Evolutionary conservation across 768 basidiomycete species (phyloP), one percentile per base, ranked within the genome.

Genomic region (Dioszegia aurantiaca): DNA sequence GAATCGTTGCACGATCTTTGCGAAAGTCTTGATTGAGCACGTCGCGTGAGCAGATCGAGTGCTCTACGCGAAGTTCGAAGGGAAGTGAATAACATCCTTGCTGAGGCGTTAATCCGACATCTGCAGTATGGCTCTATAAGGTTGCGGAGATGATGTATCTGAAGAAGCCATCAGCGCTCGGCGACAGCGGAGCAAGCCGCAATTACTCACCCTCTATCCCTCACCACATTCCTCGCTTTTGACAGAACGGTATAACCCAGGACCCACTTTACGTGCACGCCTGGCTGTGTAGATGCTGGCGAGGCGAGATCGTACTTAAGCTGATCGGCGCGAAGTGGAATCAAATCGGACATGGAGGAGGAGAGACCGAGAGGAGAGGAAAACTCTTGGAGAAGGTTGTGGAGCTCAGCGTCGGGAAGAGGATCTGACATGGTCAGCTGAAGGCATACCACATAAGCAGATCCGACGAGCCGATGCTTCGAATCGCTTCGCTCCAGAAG

Each of bases 341-440:
- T 69, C 10, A 58, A 44, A 17, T 27, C 21, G 23, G 49, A 42
- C n/a, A 60, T 28, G 16, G 30, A 56, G 12, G 53, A 60, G 30
- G 36, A 27, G 36, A 26, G 56, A 6, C 14, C 9, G n/a, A 41
- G 64, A 42, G 39, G 63, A n/a, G 23, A 51, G 45, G 52, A 14
- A 53, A 76, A 76, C 49, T 76, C 75, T 43, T 68, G 59, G 1
- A 76, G 60, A 10, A 73, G 60, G 57, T 76, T 76, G 52, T 76
- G 75, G 11, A 76, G 57, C 21, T 76, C 63, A 41, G 59, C 60
- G 6, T 64, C 60, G 1, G 75, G 75, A 17, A 76, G 46, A 3
- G 71, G 73, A 39, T 76, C 75, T 73, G 37, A 30, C n/a, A 19
- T 12, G n/a, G 45, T 54, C 30, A 46, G 51, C 48, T 49, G 4